These are phyloP conservation scores for Deinandra increscens DNA, from an alignment of 129 eudicot genomes.

Conservation along the genomic window DNA sequence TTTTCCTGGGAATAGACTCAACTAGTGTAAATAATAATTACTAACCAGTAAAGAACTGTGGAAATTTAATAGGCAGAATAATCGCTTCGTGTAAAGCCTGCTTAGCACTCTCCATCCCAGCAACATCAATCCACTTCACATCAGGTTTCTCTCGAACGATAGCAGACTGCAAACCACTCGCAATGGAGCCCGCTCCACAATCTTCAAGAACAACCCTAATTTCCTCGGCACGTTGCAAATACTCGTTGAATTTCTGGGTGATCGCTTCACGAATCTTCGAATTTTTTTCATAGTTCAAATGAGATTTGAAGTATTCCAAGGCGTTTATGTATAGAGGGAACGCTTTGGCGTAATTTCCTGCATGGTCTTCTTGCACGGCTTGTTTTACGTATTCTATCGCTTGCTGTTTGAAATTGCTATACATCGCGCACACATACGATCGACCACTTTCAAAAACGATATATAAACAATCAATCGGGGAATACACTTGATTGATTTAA, in stretches of 20 bases:
- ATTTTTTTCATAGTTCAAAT: constrained; percentile 71
- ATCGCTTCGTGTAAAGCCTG: constrained; percentile 86
- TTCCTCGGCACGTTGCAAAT: constrained; percentile 81
- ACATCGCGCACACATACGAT: too few species aligned
- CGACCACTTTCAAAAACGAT: too few species aligned
- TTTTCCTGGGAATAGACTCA: too few species aligned
- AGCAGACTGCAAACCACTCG: constrained; percentile 71
- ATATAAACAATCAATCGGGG: too few species aligned
- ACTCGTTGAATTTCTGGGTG: constrained; percentile 69
- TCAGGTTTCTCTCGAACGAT: constrained; percentile 70
- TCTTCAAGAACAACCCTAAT: constrained; percentile 66
- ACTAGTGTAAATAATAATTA: too few species aligned
- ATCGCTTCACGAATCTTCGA: constrained; percentile 80
- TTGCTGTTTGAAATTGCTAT: constrained; percentile 77
- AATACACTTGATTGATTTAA: too few species aligned
- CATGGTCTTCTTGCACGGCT: constrained; percentile 72
- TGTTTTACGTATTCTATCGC: constrained; percentile 74
- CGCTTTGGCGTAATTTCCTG: constrained; percentile 77
- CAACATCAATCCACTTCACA: constrained; percentile 84
- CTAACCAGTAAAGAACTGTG: constrained; percentile 76
- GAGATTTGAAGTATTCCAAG: constrained; percentile 67
- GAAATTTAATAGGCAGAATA: constrained; percentile 71
- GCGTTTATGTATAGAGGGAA: constrained; percentile 81
- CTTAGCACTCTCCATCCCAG: constrained; percentile 79
- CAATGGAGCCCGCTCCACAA: constrained; percentile 49